Base-by-base conservation (phyloP, 2,329 filamentous ascomycete genomes). In the Alternaria tenuissima region DNA sequence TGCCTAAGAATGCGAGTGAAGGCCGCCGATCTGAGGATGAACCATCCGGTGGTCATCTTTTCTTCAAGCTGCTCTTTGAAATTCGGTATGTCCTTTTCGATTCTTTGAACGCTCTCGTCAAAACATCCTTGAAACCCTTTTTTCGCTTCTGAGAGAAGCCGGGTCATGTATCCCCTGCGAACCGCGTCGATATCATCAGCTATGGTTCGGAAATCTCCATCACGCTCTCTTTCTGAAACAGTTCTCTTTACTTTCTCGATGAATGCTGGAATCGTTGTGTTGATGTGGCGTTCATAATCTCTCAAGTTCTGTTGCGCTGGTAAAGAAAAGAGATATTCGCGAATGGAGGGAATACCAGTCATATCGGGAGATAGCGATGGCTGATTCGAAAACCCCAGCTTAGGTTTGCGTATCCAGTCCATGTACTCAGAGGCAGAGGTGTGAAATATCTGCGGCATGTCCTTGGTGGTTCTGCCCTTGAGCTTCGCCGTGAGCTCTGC, bases 61-160 rank as follows among this genome's bases (percentile, higher is more conserved):
- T 94, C 91, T 5, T 63, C 52, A 16, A 63, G 48, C 16, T 67
- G 53, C 2, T 42, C 11, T 8, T 64, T 52, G 28, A 68, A 65
- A 26, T 26, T 26, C 24, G 24, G 24, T 26, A 26, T 26, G 24
- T 32, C 30, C 12, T 32, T 32, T 12, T 32, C 30, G 12, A 12
- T 32, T 32, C 30, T 32, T 12, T 32, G 8, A 12, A 32, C 12
- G 5, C 30, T 32, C 9, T 32, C 30, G 30, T 32, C 30, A 12
- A 12, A 32, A 32, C 30, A 32, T 32, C 12, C 12, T 32, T 32
- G 30, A 12, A 32, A 32, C 12, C 9, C 30, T 12, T 4, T 32
- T 32, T 32, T 32, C 30, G 30, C 30, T 32, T 32, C 9, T 12
- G 30, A 32, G 12, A 32, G 24, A 26, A 26, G 24, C 24, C 24